Conservation (phyloP, 1,284 basidiomycete species). For the Sparassis latifolia region DNA sequence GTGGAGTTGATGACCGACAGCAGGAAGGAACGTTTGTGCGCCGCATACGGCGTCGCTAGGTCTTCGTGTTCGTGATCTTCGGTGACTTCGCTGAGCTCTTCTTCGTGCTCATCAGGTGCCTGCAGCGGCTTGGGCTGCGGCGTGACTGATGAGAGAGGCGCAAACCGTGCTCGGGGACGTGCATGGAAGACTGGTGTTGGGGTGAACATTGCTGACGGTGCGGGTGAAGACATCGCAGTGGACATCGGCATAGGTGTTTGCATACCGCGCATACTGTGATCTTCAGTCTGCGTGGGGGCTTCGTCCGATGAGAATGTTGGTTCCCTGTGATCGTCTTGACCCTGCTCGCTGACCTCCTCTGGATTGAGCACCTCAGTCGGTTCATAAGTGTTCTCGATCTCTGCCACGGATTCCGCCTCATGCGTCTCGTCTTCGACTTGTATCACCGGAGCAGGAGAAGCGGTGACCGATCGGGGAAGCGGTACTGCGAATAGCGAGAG, state of each 20-base stretch:
- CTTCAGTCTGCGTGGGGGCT: constrained; percentile 11
- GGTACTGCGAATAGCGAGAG: constrained; percentile 40
- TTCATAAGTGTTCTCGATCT: constrained; percentile 1
- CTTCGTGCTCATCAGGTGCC: constrained; percentile 19
- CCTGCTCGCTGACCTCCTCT: constrained; percentile 1
- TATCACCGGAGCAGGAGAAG: constrained; percentile 36
- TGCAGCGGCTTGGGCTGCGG: constrained; percentile 15
- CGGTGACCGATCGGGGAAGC: constrained; percentile 48
- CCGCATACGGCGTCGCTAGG: constrained; percentile 51
- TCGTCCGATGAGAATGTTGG: constrained; percentile 64
- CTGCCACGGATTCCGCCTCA: not conserved
- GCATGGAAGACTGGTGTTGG: constrained; percentile 57
- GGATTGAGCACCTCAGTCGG: not conserved
- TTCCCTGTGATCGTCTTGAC: constrained; percentile 27
- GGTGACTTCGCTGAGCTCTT: constrained; percentile 12
- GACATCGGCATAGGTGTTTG: constrained; percentile 32
- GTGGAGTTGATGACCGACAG: constrained; percentile 74
- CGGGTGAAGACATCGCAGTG: constrained; percentile 32
- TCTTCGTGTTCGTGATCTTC: constrained; percentile 16
- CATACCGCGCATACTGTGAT: constrained; percentile 8
- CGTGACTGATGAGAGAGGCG: constrained; percentile 25
- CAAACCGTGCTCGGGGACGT: constrained; percentile 54
- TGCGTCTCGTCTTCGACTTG: constrained; percentile 1
- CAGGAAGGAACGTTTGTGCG: constrained; percentile 67
- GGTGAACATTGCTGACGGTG: constrained; percentile 35